Base-by-base conservation (phyloP, 208 protist species). In the Trypanosoma boissoni region DNA sequence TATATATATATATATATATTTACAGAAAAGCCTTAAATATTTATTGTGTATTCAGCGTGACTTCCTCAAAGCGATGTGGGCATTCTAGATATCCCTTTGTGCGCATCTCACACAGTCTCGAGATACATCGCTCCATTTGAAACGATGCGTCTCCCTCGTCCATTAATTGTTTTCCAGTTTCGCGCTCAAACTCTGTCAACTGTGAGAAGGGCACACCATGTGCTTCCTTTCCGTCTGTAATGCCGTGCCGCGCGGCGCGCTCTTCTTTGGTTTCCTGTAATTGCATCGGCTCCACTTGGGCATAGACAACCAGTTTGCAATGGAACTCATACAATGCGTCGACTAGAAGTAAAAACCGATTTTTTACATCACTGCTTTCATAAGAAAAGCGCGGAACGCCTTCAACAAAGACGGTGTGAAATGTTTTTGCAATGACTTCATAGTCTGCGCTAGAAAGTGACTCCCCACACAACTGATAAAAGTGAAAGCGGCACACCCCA, bases 361-460 rank as follows among this genome's bases (percentile, higher is more conserved):
- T 83, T 45, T 92, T 94, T 20, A 92, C 76, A 48, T 94, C 87
- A 43, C 57, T 88, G 46, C 57, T 76, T 23, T 91, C 64, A 58
- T 88, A 89, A 7, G 83, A 37, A 37, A 92, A 92, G 23, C 80
- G 80, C 5, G 86, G 86, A 0, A 96, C 77, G 26, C 84, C 80
- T 32, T 92, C 80, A 58, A 97, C 82, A 62, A 95, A 94, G 2
- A 95, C 50, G 0, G 91, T 95, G 59, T 97, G 77, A 67, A 92
- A 97, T 9, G 83, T 85, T 24, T 78, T 78, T 16, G 86, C 87
- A 32, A 97, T 92, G 0, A 91, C 73, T 28, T 80, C 70, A 73
- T 85, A 97, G 60, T 97, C 91, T 2, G 88, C 88, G 10, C 82
- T 77, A 7, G 83, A 91, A 61, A 84, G 75, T 8, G 68, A 74